phyloP scores from a whole-genome alignment of 1,284 basidiomycete genomes.

The Melampsora larici-populina region DNA sequence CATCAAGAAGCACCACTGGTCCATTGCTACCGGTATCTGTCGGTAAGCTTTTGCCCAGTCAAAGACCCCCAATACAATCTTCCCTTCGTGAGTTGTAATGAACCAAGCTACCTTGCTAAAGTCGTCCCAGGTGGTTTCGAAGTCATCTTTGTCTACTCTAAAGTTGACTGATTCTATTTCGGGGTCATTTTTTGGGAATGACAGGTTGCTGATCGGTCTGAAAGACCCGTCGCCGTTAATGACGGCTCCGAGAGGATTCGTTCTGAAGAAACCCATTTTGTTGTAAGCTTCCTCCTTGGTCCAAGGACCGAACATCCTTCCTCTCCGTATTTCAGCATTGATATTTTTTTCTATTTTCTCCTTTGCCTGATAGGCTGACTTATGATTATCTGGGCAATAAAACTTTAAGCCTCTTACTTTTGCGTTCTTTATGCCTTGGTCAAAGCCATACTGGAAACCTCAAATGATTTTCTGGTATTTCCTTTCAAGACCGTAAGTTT shows the following conservation, averaged over 20 bases:
- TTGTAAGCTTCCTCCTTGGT: background rate
- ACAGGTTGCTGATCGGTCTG: constrained; percentile 9
- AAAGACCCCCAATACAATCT: background rate
- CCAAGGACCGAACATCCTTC: constrained; percentile 22
- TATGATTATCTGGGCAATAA: background rate
- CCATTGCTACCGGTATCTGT: too few relatives aligned
- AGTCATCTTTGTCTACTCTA: too few relatives aligned
- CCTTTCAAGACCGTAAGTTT: background rate
- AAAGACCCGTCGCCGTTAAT: constrained; percentile 7
- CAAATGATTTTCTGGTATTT: background rate
- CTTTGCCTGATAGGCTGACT: background rate
- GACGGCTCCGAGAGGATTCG: constrained; percentile 5
- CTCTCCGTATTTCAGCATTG: background rate
- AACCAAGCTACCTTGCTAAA: background rate
- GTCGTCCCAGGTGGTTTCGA: constrained; percentile 2
- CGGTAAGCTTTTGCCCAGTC: too few relatives aligned
- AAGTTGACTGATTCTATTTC: background rate
- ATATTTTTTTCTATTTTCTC: background rate
- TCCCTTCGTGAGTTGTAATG: background rate
- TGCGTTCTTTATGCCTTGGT: constrained; percentile 17
- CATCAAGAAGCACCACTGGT: too few relatives aligned
- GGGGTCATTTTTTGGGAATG: constrained; percentile 2
- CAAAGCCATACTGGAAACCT: constrained; percentile 5
- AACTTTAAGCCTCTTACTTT: background rate
- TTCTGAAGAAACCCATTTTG: constrained; percentile 1